These are phyloP conservation scores for Aspergillus fischeri DNA, from an alignment of 2,329 filamentous ascomycete genomes.

Conservation along the genomic window DNA sequence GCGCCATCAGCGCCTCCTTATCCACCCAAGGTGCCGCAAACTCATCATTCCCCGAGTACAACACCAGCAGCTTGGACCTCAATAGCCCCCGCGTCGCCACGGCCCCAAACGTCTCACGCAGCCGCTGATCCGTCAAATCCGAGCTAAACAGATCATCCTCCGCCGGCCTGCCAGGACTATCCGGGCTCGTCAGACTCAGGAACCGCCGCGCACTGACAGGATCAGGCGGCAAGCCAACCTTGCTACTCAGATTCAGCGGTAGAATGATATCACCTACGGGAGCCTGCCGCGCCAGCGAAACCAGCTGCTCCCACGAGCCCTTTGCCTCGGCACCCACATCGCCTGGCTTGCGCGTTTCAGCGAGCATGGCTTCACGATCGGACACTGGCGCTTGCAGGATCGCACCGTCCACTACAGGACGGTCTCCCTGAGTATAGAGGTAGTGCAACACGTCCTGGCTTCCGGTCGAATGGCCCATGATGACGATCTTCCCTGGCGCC, in stretches of 20 bases:
- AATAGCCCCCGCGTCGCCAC: conserved; percentile 36
- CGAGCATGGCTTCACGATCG: conserved; percentile 63
- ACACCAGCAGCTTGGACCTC: conserved; percentile 37
- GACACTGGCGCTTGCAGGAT: conserved; percentile 78
- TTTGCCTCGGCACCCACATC: conserved; percentile 14
- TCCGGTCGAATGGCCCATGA: conserved; percentile 68
- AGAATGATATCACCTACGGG: conserved; percentile 31
- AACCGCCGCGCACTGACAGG: conserved; percentile 57
- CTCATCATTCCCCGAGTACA: conserved; percentile 47
- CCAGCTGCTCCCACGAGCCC: conserved; percentile 31
- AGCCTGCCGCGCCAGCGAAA: conserved; percentile 16
- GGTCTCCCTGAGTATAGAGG: conserved; percentile 30
- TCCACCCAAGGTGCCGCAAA: conserved; percentile 42
- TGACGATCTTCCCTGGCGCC: conserved; percentile 50
- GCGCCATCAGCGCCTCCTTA: conserved; percentile 40
- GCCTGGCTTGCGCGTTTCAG: conserved; percentile 13
- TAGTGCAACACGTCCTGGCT: conserved; percentile 68
- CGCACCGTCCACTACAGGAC: conserved; percentile 63
- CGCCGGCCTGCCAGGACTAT: conserved; percentile 54
- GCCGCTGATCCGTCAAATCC: conserved; percentile 59
- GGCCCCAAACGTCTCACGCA: conserved; percentile 62
- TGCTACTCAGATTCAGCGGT: conserved; percentile 31
- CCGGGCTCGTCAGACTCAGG: conserved; percentile 51
- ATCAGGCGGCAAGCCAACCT: conserved; percentile 27
- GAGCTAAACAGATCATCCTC: conserved; percentile 89